Conservation (phyloP, 2,329 filamentous ascomycete genomes). For the Colletotrichum tropicale region DNA sequence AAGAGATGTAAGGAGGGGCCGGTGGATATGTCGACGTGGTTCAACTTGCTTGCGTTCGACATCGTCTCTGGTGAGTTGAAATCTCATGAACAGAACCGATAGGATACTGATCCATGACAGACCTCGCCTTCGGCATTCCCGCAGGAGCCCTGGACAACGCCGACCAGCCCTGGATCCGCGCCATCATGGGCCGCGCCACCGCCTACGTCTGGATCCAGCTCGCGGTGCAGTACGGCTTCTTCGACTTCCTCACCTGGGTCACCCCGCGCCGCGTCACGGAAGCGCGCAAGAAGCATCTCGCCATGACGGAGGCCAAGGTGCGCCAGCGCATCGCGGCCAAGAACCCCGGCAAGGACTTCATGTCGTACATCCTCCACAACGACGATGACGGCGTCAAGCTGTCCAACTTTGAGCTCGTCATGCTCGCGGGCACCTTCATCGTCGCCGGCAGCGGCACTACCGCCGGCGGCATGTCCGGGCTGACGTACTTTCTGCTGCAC, state of each 20-base stretch:
- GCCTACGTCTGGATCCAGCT: background rate
- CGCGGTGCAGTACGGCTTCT: background rate
- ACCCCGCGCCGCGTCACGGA: background rate
- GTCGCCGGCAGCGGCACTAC: background rate
- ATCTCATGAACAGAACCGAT: rapidly evolving
- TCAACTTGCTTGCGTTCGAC: conserved; percentile 30
- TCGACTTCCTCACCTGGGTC: background rate
- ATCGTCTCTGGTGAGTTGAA: conserved; percentile 9
- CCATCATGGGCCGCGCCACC: background rate
- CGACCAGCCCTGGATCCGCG: background rate
- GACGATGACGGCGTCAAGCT: background rate
- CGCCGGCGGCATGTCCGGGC: background rate
- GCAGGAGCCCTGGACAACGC: background rate
- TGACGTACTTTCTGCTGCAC: background rate
- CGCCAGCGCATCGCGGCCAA: background rate
- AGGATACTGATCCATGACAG: background rate
- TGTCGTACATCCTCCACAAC: background rate
- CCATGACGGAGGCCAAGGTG: background rate
- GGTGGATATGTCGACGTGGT: conserved; percentile 28
- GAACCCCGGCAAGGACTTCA: background rate
- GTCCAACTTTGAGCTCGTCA: background rate
- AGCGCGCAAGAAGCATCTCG: background rate
- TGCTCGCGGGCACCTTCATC: background rate
- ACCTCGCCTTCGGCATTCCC: background rate
- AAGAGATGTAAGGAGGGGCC: background rate